phyloP scores from a whole-genome alignment of 1,284 basidiomycete species.

The Moniliella sp. region DNA sequence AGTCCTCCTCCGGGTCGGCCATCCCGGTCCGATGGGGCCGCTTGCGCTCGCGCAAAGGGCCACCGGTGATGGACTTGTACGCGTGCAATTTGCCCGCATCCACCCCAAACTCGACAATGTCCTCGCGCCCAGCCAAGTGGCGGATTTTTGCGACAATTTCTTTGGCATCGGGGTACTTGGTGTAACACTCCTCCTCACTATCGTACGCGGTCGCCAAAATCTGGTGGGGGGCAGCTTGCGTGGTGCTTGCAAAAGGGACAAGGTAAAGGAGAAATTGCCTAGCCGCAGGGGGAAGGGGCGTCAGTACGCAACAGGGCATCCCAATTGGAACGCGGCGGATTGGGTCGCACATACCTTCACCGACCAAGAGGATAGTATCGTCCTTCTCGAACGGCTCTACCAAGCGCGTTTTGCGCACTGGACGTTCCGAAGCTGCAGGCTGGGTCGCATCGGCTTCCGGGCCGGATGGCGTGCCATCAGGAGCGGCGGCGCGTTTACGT shows the following conservation, averaged over 20 bases:
- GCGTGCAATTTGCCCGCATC: conserved; percentile 61
- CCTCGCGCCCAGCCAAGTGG: conserved; percentile 38
- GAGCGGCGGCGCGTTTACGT: not conserved
- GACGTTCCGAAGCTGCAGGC: conserved; percentile 15
- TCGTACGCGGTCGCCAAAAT: conserved; percentile 76
- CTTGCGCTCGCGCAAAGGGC: too few species aligned
- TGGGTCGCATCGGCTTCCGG: not conserved
- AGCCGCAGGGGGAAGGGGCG: not conserved
- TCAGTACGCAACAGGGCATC: not conserved
- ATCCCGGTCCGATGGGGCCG: too few species aligned
- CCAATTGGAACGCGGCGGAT: not conserved
- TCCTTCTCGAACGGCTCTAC: conserved; percentile 49
- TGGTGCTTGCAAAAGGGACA: conserved; percentile 43
- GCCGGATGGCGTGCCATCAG: conserved; percentile 2
- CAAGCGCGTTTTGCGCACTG: conserved; percentile 8
- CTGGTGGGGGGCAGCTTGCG: conserved; percentile 42
- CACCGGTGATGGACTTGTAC: conserved; percentile 35
- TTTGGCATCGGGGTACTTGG: conserved; percentile 62
- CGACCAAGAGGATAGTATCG: conserved; percentile 64
- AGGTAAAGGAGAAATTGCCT: conserved; percentile 69
- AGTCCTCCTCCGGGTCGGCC: too few species aligned
- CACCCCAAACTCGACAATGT: conserved; percentile 55
- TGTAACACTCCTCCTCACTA: conserved; percentile 50
- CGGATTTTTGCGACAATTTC: conserved; percentile 41
- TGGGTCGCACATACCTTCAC: conserved; percentile 43